Base-by-base conservation (phyloP, 495 filamentous ascomycete species). In the Penicillium manginii region DNA sequence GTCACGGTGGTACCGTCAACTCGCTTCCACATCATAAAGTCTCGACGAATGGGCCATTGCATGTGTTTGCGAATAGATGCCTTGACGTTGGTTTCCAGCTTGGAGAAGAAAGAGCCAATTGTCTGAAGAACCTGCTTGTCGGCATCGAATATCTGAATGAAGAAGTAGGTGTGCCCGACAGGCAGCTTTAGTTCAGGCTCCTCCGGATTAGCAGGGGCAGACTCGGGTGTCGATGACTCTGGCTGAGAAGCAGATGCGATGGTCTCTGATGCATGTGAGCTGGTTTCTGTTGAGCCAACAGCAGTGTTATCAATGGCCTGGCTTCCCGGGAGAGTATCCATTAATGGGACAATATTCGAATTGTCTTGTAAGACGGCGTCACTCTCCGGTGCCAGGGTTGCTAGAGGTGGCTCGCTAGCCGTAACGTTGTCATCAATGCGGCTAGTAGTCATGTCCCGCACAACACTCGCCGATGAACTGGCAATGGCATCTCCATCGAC, bases 41-140 rank as follows among this genome's bases (percentile, higher is more conserved):
- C 75, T 35, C 73, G 75, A 12, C 62, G 68, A 18, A 66, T 57
- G 2, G 72, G 61, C 64, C 73, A 73, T n/a, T 73, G 55, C 1
- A 81, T 57, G 29, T 79, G 73, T 47, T 70, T 73, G 11, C 78
- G 70, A 19, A 81, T 61, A 0, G 73, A 75, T 8, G 72, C 54
- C 52, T 76, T 79, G 60, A 83, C 78, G 40, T 74, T 81, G 12
- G 75, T 72, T 17, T 74, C 74, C 11, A 70, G 64, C 42, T 74
- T 72, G 8, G 73, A 81, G 47, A 82, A 73, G 62, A 78, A 78
- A 8, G 73, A 76, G 19, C 75, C 91, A 19, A 88, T 82, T 2
- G 83, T 85, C 19, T 66, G 69, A 3, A 80, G 65, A 1, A 63
- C 66, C 58, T 78, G 80, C n/a, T 65, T 69, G 19, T 83, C 77